A percentile compares a stretch with the other conserved stretches of the same genome.
Conservation (phyloP, 2,329 filamentous ascomycete genomes). For the Xylaria multiplex region DNA sequence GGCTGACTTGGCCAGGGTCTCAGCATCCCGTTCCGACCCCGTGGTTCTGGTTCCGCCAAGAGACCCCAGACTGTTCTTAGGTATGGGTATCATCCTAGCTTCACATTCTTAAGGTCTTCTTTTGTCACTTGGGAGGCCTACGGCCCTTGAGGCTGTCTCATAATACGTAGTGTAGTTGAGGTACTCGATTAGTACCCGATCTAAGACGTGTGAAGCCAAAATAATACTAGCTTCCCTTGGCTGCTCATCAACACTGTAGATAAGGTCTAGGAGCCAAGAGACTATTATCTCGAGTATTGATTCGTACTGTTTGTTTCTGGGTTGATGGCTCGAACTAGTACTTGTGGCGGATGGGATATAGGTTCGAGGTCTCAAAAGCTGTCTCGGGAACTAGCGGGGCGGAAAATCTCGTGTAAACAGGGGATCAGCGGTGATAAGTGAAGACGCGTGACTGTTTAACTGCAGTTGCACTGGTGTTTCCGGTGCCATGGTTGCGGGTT, state of each 20-base stretch:
- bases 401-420: background rate
- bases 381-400: slow-evolving; percentile 16
- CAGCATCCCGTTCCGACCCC: slow-evolving; percentile 18
- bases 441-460: background rate
- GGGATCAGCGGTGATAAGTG: slow-evolving; percentile 9
- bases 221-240: slow-evolving; percentile 7
- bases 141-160: background rate
- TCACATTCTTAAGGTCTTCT: slow-evolving; percentile 3
- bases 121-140: too few species aligned
- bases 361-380: slow-evolving; percentile 7
- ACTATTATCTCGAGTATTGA: slow-evolving; percentile 11
- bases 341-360: slow-evolving; percentile 6
- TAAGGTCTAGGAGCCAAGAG: background rate
- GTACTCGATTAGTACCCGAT: too few species aligned
- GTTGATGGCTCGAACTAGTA: slow-evolving; percentile 13
- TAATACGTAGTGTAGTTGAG: too few species aligned
- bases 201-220: background rate
- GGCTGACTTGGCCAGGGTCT: slow-evolving; percentile 16
- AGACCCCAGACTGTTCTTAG: slow-evolving; percentile 23
- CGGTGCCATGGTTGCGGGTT: slow-evolving; percentile 1
- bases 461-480: slow-evolving; percentile 1
- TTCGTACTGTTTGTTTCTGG: slow-evolving; percentile 4
- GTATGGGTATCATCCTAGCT: background rate
- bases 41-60: slow-evolving; percentile 30
- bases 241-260: background rate